A percentile compares a stretch with the other conserved stretches of the same genome.
These are phyloP conservation scores for Pulveroboletus sp. DNA, from an alignment of 768 basidiomycete species.

Conservation along the genomic window DNA sequence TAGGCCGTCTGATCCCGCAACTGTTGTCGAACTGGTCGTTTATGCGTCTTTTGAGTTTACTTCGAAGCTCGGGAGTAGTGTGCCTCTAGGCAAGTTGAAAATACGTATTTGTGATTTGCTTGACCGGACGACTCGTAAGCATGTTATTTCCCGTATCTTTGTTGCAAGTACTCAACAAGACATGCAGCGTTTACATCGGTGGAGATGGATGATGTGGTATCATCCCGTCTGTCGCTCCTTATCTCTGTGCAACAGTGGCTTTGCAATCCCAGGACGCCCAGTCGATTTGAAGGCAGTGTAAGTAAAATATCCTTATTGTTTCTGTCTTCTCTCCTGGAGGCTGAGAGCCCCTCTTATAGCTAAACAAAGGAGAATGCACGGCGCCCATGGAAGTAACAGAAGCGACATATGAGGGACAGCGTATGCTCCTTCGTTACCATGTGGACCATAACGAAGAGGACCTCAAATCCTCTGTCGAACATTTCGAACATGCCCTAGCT, in stretches of 20 bases:
- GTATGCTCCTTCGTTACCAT: background rate
- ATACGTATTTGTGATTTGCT: background rate
- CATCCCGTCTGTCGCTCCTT: background rate
- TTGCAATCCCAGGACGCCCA: background rate
- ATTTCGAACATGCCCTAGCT: conserved; percentile 2
- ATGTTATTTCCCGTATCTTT: background rate
- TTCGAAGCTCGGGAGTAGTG: background rate
- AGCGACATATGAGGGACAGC: conserved; percentile 3
- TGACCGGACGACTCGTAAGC: background rate
- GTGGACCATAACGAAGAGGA: background rate
- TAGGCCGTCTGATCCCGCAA: background rate
- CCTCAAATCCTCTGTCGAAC: background rate
- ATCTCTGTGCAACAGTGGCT: background rate
- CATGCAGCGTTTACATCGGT: background rate
- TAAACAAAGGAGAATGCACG: background rate
- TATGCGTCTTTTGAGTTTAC: background rate
- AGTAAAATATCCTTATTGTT: background rate
- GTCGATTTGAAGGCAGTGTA: background rate
- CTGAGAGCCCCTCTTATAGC: background rate
- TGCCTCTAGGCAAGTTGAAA: background rate
- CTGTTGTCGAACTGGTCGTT: background rate
- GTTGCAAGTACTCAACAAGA: background rate
- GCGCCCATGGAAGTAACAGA: background rate
- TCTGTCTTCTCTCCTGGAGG: background rate
- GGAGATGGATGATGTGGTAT: background rate